phyloP scores from a whole-genome alignment of 345 rosid species.

The Acer negundo region DNA sequence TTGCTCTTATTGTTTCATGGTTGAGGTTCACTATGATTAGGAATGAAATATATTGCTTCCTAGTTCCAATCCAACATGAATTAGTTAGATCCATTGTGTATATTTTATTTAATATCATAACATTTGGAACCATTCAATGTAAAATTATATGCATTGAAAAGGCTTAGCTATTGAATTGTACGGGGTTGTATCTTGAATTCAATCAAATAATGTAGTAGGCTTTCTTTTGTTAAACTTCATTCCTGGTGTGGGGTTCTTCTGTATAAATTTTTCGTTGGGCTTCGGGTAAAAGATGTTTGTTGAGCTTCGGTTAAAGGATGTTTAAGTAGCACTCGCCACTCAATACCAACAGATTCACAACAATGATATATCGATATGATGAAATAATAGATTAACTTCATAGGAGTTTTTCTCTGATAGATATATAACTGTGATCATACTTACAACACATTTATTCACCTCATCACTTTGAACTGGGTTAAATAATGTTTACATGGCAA shows the following conservation, averaged over 20 bases:
- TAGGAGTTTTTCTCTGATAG: too few species aligned
- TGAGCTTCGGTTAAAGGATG: background rate
- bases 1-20: slow-evolving; percentile 34
- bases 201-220: background rate
- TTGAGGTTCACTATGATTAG: slow-evolving; percentile 17
- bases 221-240: background rate
- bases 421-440: too few species aligned
- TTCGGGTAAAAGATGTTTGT: too few species aligned
- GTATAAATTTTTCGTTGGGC: background rate
- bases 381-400: background rate
- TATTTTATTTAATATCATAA: slow-evolving; percentile 22
- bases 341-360: background rate
- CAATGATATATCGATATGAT: background rate
- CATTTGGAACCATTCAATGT: slow-evolving; percentile 12
- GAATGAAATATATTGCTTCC: slow-evolving; percentile 2
- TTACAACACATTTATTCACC: too few species aligned
- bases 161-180: background rate
- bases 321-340: too few species aligned
- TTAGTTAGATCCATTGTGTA: slow-evolving; percentile 28
- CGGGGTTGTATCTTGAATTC: background rate
- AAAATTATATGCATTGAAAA: slow-evolving; percentile 14
- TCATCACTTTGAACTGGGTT: too few species aligned
- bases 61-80: background rate
- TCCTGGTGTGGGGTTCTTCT: background rate
- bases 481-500: too few species aligned